Evolutionary conservation across 148 eudicot species (phyloP), one percentile per base, ranked within the genome.

Genomic region (Heliamphora exappendiculata): DNA sequence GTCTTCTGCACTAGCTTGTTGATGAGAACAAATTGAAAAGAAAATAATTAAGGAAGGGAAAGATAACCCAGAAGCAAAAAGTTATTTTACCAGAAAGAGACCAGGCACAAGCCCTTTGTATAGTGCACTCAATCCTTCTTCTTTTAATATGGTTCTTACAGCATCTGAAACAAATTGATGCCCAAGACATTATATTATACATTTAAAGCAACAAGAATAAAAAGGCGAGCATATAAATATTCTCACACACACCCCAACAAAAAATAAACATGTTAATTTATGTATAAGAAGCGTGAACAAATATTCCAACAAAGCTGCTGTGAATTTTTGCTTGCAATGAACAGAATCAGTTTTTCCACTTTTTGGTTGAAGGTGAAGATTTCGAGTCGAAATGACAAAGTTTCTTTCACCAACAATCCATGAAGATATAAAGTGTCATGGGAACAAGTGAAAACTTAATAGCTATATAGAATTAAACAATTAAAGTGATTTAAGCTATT

Each of bases 71-170:
- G 29, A 71, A 72, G 51, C 54, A 55, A 8, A 20, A 26, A 47
- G 28, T 34, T 70, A 73, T 33, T 87, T 82, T 82, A 96, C 98
- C 94, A 96, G 88, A 79, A 96, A 89, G 50, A 93, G 97, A 77
- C 98, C 84, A 74, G 94, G 98, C 69, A 85, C 82, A 72, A 96
- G 85, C 76, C 99, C 99, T 88, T 83, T 89, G 79, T 96, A 93
- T 63, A 96, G 88, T 47, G 98, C 89, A 72, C 88, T 89, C 99
- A 94, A 93, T 42, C 99, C 99, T 89, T 96, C 99, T 87, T 96
- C 99, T 86, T 85, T 96, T 81, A 91, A 29, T 85, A 96, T 93
- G 80, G 99, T 96, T 84, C 87, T 85, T 50, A 96, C 80, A 81
- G 99, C 99, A 91, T 93, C 99, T 96, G 88, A 84, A 78, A 80